Evolutionary conservation across 495 filamentous ascomycete genomes (phyloP), one percentile per base, ranked within the genome.

Genomic region (Delitschia confertaspora): DNA sequence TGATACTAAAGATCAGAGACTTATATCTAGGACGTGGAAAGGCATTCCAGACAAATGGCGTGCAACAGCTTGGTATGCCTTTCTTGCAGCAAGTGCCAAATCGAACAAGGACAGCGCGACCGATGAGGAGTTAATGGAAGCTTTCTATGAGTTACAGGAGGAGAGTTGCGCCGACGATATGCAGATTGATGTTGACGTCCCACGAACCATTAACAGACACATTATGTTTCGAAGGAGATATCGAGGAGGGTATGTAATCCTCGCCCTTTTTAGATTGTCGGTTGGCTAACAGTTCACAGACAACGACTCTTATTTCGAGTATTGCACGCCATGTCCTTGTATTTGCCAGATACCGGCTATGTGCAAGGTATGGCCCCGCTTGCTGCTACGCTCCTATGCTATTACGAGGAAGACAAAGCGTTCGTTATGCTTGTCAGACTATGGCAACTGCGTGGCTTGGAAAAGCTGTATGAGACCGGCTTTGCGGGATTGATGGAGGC

Each of bases 311-410:
- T 99, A 4, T 99, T 99, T 65, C 76, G 91, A 16, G 86, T 95
- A 6, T 71, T 99, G 14, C 91, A 96, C 60, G 79, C 83, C 45
- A 74, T 99, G 60, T 89, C 83, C 6, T 72, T 99, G 11, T 88
- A 95, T 57, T 91, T 86, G 54, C 88, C 88, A 1, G 83, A 83
- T 8, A 85, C 84, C 2, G 89, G 91, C 2, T 99, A 99, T 63
- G 91, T 99, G 3, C 91, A 99, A 61, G 91, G 91, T 25, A 99
- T 99, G 91, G 91, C 91, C 1, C 81, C 86, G 16, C 71, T 96
- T 21, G 88, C 85, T 4, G 88, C 93, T 1, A 96, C 93, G 0
- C 70, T 99, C 6, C 74, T 99, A 3, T 94, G 89, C 52, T 99
- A 96, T 58, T 99, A 83, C 59, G 93, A 96, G 36, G 91, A 99